These are phyloP conservation scores for Cutaneotrichosporon sp. DNA, from an alignment of 1,284 basidiomycete species.

Conservation along the genomic window DNA sequence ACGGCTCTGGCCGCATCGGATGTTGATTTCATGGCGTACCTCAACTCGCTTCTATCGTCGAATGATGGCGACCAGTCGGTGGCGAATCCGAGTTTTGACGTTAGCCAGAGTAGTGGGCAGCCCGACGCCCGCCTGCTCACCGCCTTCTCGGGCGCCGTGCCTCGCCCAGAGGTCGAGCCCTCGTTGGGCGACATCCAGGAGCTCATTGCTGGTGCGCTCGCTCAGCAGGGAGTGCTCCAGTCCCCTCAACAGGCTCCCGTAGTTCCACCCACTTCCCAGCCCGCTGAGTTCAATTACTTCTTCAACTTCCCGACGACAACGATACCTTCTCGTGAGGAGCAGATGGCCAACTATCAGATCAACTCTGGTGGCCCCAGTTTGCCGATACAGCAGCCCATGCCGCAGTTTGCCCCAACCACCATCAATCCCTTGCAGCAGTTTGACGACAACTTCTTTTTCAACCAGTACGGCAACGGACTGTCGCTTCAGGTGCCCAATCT, in stretches of 20 bases:
- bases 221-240: constrained; percentile 23
- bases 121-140: constrained; percentile 10
- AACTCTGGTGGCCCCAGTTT: background rate
- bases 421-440: constrained; percentile 3
- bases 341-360: constrained; percentile 10
- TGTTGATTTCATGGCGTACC: constrained; percentile 31
- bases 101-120: background rate
- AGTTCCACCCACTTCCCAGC: background rate
- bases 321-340: constrained; percentile 3
- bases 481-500: background rate
- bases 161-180: constrained; percentile 10
- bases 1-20: constrained; percentile 25
- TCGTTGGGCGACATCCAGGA: constrained; percentile 26
- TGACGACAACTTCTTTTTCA: constrained; percentile 12
- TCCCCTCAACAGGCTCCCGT: background rate
- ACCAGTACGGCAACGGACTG: background rate
- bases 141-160: background rate
- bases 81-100: background rate
- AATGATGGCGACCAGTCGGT: background rate
- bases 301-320: background rate
- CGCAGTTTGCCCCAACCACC: background rate
- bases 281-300: constrained; percentile 12
- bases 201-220: constrained; percentile 22
- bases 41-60: constrained; percentile 25
- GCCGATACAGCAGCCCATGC: background rate